Evolutionary conservation across 2,329 filamentous ascomycete genomes (phyloP).

Genomic region (Botrytis medusae): DNA sequence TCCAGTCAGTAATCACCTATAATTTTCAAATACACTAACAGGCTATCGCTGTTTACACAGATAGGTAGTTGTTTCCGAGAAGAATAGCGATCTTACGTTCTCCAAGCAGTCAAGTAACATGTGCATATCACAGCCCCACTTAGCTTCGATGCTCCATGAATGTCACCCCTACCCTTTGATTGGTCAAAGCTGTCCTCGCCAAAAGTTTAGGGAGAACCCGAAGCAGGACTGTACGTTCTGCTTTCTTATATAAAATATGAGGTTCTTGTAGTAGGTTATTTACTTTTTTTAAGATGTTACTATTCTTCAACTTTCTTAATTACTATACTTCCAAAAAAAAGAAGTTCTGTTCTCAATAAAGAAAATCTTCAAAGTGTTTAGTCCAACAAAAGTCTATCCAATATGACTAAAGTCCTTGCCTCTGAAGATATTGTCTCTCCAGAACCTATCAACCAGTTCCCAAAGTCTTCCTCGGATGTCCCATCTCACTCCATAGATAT

Average conservation of each 20-base stretch:
- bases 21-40: background rate
- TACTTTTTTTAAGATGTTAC: background rate
- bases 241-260: background rate
- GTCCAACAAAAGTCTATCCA: background rate
- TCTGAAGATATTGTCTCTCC: background rate
- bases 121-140: background rate
- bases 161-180: conserved; percentile 4
- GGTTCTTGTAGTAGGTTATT: background rate
- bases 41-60: background rate
- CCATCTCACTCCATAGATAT: background rate
- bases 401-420: conserved; percentile 11
- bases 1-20: background rate
- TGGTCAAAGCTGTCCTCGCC: conserved; percentile 4
- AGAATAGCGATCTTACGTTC: background rate
- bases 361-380: background rate
- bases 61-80: background rate
- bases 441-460: background rate
- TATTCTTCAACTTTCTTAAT: background rate
- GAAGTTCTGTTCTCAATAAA: background rate
- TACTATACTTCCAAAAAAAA: background rate
- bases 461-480: background rate
- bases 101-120: background rate
- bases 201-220: conserved; percentile 4
- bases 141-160: background rate
- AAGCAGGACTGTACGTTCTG: background rate